Evolutionary conservation across 345 rosid genomes (phyloP), one percentile per base, ranked within the genome.

Genomic region (Conringia planisiliqua): DNA sequence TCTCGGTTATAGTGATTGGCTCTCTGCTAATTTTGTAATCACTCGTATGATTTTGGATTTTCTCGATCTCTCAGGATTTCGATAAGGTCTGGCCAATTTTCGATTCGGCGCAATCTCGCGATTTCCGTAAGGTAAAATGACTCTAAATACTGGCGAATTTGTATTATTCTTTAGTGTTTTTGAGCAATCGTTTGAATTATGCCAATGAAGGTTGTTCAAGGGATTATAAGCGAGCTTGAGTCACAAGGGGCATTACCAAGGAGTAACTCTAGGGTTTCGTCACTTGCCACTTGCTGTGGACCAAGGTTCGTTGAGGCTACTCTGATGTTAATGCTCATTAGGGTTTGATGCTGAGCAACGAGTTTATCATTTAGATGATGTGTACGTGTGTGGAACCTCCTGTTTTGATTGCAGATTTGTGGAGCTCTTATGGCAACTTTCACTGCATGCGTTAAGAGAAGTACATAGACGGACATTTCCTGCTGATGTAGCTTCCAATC

Each of bases 41-140:
- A 46, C 42, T 76, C 63, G 36, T 56, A 68, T 63, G 68, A 26
- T 42, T 66, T 71, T 57, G 73, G 33, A 35, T 24, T 69, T 5
- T 27, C 14, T 77, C 18, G 89, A 84, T 85, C 83, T 90, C 78
- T 69, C 86, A 95, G 97, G 97, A 95, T 90, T 95, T 95, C 78
- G 97, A 95, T 64, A 90, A 86, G 85, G 97, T 95, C 24, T 95
- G 97, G 99, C 99, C 99, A 72, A 92, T 95, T 90, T 95, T 95
- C 68, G 99, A 95, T 87, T 95, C 99, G 3, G 97, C 96, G 40
- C 97, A 95, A 77, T 95, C 97, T 54, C 97, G 97, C 22, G 99
- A 92, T 82, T 95, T 95, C 64, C 90, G 97, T 30, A 95, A 95
- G 96, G 99, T 95, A 40, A 48, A 65, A 64, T 10, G 71, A 30